These are phyloP conservation scores for Myotisia sp. DNA, from an alignment of 2,329 filamentous ascomycete species.

Conservation along the genomic window DNA sequence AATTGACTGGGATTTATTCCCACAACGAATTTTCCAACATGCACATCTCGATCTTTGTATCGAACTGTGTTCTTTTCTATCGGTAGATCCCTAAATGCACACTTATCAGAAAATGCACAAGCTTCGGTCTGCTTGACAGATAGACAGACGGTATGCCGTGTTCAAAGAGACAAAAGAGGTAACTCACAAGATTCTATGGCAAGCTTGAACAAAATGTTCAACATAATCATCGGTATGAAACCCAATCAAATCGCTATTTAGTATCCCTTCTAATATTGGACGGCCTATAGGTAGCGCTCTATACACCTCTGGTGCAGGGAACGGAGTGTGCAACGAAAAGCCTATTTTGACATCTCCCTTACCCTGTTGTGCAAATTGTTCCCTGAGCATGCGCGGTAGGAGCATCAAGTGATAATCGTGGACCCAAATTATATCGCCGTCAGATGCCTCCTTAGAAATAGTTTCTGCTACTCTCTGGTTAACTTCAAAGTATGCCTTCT, in stretches of 20 bases:
- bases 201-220: conserved; percentile 85
- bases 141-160: conserved; percentile 75
- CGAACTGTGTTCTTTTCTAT: conserved; percentile 64
- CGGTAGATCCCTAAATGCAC: conserved; percentile 97
- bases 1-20: conserved; percentile 93
- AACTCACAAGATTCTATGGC: conserved; percentile 62
- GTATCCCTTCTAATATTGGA: conserved; percentile 74
- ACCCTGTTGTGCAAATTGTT: conserved; percentile 52
- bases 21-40: conserved; percentile 81
- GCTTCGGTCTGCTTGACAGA: conserved; percentile 73
- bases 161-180: conserved; percentile 50
- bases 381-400: conserved; percentile 73
- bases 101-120: conserved; percentile 52
- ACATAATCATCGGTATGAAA: conserved; percentile 96
- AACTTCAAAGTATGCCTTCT: conserved; percentile 85
- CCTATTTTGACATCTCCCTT: conserved; percentile 73
- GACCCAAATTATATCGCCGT: conserved; percentile 80
- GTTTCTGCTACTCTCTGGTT: conserved; percentile 84
- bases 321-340: conserved; percentile 87
- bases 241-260: conserved; percentile 82
- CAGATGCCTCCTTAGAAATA: conserved; percentile 77
- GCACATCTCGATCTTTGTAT: conserved; percentile 66
- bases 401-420: conserved; percentile 92
- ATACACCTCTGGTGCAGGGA: conserved; percentile 90
- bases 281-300: conserved; percentile 77